A percentile compares a stretch with the other conserved stretches of the same genome.
phyloP scores from a whole-genome alignment of 2,329 filamentous ascomycete genomes.

The Fusarium sp. region DNA sequence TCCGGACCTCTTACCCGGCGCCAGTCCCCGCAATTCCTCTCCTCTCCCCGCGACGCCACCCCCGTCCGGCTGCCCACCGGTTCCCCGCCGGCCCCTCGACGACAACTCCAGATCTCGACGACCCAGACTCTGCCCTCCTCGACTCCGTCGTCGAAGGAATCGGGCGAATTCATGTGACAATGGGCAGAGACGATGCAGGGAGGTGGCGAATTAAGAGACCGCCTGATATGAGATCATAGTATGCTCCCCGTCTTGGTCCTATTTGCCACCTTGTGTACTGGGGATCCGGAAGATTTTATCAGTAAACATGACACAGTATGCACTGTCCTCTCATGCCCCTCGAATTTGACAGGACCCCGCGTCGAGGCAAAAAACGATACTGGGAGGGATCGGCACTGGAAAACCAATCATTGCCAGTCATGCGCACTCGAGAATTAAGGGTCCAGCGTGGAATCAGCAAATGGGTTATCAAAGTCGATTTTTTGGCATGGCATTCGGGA shows the following conservation, averaged over 20 bases:
- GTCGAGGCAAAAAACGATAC: conserved; percentile 5
- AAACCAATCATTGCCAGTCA: conserved; percentile 9
- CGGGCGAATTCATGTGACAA: conserved; percentile 46
- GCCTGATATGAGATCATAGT: conserved; percentile 31
- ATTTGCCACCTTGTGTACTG: neutral
- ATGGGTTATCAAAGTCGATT: neutral
- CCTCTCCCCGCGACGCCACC: conserved; percentile 1
- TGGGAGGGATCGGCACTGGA: neutral
- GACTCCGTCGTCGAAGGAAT: conserved; percentile 51
- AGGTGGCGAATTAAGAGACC: conserved; percentile 52
- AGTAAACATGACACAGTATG: neutral
- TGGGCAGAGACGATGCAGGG: conserved; percentile 50
- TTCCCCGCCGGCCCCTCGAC: neutral
- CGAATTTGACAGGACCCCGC: neutral
- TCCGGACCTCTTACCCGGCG: conserved; percentile 11
- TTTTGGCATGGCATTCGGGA: conserved; percentile 10
- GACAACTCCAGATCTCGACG: conserved; percentile 3
- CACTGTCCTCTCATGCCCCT: neutral
- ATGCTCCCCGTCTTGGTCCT: conserved; percentile 1
- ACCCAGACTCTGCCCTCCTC: conserved; percentile 46
- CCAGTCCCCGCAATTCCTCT: conserved; percentile 16
- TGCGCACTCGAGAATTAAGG: conserved; percentile 3
- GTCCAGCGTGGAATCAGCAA: conserved; percentile 6
- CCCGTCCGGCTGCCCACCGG: neutral
- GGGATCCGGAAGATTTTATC: neutral